A percentile compares a stretch with the other conserved stretches of the same genome.
These are phyloP conservation scores for Scheffersomyces cryptocercus DNA, from an alignment of 1,139 yeast genomes.

Conservation along the genomic window DNA sequence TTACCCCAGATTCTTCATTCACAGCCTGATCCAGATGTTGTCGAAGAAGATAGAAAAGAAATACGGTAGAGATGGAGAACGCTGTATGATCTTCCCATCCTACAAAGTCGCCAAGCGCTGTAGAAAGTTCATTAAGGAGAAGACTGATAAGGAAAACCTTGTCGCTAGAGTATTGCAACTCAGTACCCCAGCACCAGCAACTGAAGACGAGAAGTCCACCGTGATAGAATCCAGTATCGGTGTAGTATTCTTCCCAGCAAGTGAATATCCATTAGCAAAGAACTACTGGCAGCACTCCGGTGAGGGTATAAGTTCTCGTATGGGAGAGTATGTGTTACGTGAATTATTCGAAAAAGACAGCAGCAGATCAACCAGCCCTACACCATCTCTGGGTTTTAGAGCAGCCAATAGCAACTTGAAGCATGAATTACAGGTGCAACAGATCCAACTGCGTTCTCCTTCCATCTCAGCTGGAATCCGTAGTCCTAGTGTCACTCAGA, in stretches of 20 bases:
- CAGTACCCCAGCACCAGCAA: slow-evolving; percentile 68
- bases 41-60: slow-evolving; percentile 49
- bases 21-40: slow-evolving; percentile 66
- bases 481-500: slow-evolving; percentile 16
- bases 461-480: slow-evolving; percentile 26
- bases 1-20: slow-evolving; percentile 87
- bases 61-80: slow-evolving; percentile 78
- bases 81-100: slow-evolving; percentile 74
- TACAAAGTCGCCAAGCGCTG: slow-evolving; percentile 81
- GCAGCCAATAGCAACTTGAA: slow-evolving; percentile 16
- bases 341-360: slow-evolving; percentile 48
- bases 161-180: slow-evolving; percentile 73
- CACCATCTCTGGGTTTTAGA: not conserved
- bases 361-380: not conserved
- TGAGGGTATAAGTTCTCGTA: slow-evolving; percentile 87
- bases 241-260: slow-evolving; percentile 69
- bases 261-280: slow-evolving; percentile 64
- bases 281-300: slow-evolving; percentile 97
- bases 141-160: slow-evolving; percentile 26
- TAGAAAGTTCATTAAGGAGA: slow-evolving; percentile 64
- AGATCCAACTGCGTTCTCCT: slow-evolving; percentile 33
- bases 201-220: slow-evolving; percentile 57
- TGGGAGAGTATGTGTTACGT: slow-evolving; percentile 79
- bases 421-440: slow-evolving; percentile 40
- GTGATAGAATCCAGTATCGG: slow-evolving; percentile 69